These are phyloP conservation scores for Lipomyces orientalis DNA, from an alignment of 805 yeast genomes.

Conservation along the genomic window DNA sequence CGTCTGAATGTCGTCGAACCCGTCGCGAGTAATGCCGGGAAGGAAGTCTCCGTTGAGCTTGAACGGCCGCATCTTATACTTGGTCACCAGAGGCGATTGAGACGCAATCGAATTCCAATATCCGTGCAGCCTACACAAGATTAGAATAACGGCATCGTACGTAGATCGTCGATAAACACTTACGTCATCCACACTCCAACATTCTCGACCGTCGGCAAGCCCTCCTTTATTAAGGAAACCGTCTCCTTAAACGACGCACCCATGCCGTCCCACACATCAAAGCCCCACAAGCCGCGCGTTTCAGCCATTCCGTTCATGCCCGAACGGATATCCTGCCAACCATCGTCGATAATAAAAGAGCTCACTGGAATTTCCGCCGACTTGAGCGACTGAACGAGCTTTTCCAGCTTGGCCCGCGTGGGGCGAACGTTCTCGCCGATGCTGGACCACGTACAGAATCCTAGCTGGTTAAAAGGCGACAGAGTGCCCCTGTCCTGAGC, in stretches of 20 bases:
- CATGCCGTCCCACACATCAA: slow-evolving; percentile 13
- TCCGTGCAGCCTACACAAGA: too few relatives aligned
- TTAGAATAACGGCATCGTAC: too few relatives aligned
- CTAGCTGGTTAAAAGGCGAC: slow-evolving; percentile 7
- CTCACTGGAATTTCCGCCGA: slow-evolving; percentile 8
- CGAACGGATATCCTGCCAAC: slow-evolving; percentile 12
- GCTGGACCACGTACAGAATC: slow-evolving; percentile 15
- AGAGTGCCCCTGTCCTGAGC: slow-evolving; percentile 3
- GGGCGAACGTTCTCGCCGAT: slow-evolving; percentile 12
- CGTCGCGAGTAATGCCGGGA: not conserved
- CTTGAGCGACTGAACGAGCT: slow-evolving; percentile 1
- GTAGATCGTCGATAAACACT: too few relatives aligned
- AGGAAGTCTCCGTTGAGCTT: not conserved
- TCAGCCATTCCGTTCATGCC: not conserved
- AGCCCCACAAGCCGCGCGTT: slow-evolving; percentile 9
- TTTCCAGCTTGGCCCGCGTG: not conserved
- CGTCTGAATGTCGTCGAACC: not conserved
- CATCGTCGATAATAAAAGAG: slow-evolving; percentile 12
- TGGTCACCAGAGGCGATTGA: not conserved
- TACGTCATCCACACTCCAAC: too few relatives aligned
- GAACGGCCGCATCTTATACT: slow-evolving; percentile 5
- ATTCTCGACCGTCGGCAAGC: slow-evolving; percentile 8
- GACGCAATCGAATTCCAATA: not conserved
- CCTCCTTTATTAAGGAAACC: slow-evolving; percentile 4
- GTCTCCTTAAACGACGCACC: slow-evolving; percentile 4